A percentile compares a stretch with the other conserved stretches of the same genome.
Evolutionary conservation across 257 asterid species (phyloP).

Genomic region (Parsonsia alboflavescens): DNA sequence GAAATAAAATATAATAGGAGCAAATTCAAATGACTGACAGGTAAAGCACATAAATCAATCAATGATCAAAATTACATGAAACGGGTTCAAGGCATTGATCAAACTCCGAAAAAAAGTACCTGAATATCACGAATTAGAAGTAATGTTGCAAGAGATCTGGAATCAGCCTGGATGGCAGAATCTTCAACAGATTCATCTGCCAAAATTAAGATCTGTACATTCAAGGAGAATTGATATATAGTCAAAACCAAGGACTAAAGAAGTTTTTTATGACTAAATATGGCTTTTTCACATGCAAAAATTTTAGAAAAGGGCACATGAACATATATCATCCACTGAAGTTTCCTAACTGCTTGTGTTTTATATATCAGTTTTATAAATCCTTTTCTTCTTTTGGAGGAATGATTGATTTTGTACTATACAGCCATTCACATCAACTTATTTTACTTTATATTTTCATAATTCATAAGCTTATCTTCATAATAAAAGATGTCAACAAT

Average conservation of each 20-base stretch:
- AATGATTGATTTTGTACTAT: not conserved
- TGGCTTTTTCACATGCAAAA: not conserved
- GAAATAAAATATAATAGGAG: not conserved
- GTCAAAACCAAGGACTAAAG: constrained; percentile 10
- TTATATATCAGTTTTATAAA: not conserved
- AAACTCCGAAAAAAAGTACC: constrained; percentile 35
- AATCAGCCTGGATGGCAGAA: constrained; percentile 91
- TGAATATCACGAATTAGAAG: constrained; percentile 87
- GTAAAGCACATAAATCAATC: too few species aligned
- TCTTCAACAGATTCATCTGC: constrained; percentile 93
- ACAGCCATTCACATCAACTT: not conserved
- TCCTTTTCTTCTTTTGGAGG: not conserved
- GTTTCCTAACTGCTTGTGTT: not conserved
- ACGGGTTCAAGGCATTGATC: not conserved
- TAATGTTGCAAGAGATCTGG: constrained; percentile 89
- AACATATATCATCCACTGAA: not conserved
- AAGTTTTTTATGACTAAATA: not conserved
- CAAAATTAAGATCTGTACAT: constrained; percentile 67
- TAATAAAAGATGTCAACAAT: not conserved
- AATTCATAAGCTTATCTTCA: not conserved
- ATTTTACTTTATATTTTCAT: not conserved
- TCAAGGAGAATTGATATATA: constrained; percentile 12
- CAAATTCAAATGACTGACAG: not conserved
- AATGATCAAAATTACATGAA: too few species aligned
- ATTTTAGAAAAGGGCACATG: not conserved